phyloP scores from a whole-genome alignment of 2,329 filamentous ascomycete species.

The Alternaria arborescens region DNA sequence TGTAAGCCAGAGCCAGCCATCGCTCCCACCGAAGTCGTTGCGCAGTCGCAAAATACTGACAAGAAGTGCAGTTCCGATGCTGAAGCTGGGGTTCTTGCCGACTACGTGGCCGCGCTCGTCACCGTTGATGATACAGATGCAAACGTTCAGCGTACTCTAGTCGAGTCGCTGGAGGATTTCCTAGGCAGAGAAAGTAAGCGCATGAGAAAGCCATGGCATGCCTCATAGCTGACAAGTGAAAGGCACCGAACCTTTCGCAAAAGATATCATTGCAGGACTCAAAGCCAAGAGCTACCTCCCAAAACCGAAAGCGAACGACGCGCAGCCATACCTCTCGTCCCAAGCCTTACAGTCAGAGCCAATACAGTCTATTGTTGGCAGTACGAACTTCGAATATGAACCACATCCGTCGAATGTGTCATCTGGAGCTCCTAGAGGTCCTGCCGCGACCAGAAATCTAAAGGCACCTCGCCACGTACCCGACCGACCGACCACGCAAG shows the following conservation, averaged over 20 bases:
- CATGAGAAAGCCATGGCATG: background rate
- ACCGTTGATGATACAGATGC: constrained; percentile 68
- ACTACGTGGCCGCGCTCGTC: constrained; percentile 82
- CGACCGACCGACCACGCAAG: constrained; percentile 20
- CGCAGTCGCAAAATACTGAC: constrained; percentile 12
- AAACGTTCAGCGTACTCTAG: constrained; percentile 72
- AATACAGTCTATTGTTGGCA: constrained; percentile 34
- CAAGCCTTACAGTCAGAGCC: constrained; percentile 30
- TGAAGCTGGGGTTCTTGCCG: constrained; percentile 81
- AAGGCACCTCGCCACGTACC: constrained; percentile 21
- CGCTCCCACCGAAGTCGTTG: background rate
- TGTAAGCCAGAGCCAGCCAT: constrained; percentile 59
- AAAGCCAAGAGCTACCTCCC: constrained; percentile 59
- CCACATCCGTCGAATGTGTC: constrained; percentile 26
- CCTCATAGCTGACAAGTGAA: constrained; percentile 16
- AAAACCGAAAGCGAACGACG: constrained; percentile 22
- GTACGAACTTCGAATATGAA: constrained; percentile 31
- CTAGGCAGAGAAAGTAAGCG: constrained; percentile 66
- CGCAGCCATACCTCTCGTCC: background rate
- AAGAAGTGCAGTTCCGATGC: constrained; percentile 70
- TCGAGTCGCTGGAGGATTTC: constrained; percentile 78
- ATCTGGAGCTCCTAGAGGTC: constrained; percentile 35
- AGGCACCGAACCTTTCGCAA: constrained; percentile 71
- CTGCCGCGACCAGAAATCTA: constrained; percentile 24
- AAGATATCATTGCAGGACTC: constrained; percentile 74